Evolutionary conservation across 176 grass and related monocot species (phyloP), one percentile per base, ranked within the genome.

Genomic region (Puccinellia tenuiflora): DNA sequence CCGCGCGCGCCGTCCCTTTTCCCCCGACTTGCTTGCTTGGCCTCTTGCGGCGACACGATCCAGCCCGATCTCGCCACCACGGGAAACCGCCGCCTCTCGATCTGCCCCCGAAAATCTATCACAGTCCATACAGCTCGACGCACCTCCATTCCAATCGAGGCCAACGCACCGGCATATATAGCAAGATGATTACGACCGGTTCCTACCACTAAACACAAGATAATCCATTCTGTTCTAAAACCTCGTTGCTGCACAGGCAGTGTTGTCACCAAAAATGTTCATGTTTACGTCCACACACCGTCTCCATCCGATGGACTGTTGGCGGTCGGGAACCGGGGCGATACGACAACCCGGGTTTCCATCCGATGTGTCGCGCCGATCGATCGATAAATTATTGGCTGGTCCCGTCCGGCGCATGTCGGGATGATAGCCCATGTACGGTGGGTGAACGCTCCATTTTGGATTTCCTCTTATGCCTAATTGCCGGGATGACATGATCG

Each of bases 21-120:
- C n/a, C 81, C 39, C 61, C 6, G 34, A 2, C 7, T 17, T 40
- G 6, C 17, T 9, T 20, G 7, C 59, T 81, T 81, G 83, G 70
- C 83, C 77, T 74, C 71, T 76, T 47, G 77, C 78, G 77, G 63
- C 70, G 83, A 85, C 87, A 88, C 47, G 68, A 57, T 56, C 68
- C 76, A 14, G 1, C 15, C 9, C 71, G 12, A 60, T 31, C 40
- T 48, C 48, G 63, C 35, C 65, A 0, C n/a, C 56, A 30, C 56
- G 17, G 25, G 18, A 43, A 47, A 17, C 30, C 53, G 30, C 29
- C 14, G 30, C 29, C 14, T 15, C 22, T 71, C 39, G 9, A 10
- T 40, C 68, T 28, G 39, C 24, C 65, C 65, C 66, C 35, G 17
- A 21, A 66, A 66, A 66, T 37, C 22, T 15, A 71, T 26, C 66